Base-by-base conservation (phyloP, 345 rosid genomes). In the Erucastrum elatum region DNA sequence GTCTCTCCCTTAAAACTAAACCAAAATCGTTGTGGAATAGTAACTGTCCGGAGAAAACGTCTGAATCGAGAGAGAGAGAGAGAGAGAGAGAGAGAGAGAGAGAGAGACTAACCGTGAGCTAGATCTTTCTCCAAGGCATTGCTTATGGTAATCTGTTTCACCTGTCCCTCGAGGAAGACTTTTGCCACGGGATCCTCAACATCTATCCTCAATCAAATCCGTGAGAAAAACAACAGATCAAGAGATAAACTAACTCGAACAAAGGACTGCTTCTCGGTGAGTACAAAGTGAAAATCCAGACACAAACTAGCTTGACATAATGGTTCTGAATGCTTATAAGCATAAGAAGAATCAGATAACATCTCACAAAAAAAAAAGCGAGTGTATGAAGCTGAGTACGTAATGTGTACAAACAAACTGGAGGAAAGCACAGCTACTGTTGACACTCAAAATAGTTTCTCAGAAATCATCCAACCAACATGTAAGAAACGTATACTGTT, bases 91-190 rank as follows among this genome's bases (percentile, higher is more conserved):
- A 21, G 21, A 21, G 21, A 21, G 21, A 21, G 21, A 21, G 21
- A 21, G 33, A 30, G 33, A 30, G 33, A 49, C 55, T 49, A 49
- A 49, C 55, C 55, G 4, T 49, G 55, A 49, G 55, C 55, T 62
- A 91, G 86, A 70, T 94, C 90, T 46, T 78, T 84, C 66, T 90
- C 88, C 81, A 89, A 55, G 53, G 89, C 71, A 63, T 82, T 87
- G 79, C 88, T 84, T 10, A 86, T 82, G 4, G 90, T 70, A 70
- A 87, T 67, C 63, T 33, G 90, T 84, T 49, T 49, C 55, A 70
- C 77, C 46, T 91, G 94, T 87, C 88, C 96, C 66, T 94, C 88
- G 7, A 82, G 85, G 3, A 92, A 86, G 64, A 80, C 79, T 6
- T 44, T 11, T 44, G 53, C 53, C 53, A 12, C 53, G 5, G 53